phyloP scores from a whole-genome alignment of 2,329 filamentous ascomycete species.

The Esteya vermicola region DNA sequence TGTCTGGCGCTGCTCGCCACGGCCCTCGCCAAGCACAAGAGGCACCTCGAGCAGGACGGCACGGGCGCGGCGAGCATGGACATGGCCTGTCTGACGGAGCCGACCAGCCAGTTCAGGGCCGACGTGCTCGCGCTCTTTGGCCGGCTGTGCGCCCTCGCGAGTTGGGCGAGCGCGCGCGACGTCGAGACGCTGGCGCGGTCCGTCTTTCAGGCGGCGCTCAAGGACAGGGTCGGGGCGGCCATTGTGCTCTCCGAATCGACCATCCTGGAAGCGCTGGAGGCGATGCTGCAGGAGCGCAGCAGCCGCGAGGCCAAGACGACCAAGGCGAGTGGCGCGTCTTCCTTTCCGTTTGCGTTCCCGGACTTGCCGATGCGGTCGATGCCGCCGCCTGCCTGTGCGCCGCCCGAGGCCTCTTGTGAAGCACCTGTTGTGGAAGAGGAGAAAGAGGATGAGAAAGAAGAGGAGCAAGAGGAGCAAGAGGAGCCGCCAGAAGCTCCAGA shows the following conservation, averaged over 20 bases:
- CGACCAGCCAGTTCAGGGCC: not conserved
- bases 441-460: not conserved
- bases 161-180: not conserved
- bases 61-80: not conserved
- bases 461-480: not conserved
- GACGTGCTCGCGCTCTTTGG: not conserved
- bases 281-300: not conserved
- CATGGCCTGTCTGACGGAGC: not conserved
- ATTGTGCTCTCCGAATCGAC: not conserved
- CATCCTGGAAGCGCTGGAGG: not conserved
- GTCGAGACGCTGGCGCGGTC: not conserved
- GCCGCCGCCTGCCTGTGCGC: too few species aligned
- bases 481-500: not conserved
- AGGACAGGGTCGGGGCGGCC: not conserved
- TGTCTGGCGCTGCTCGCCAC: not conserved
- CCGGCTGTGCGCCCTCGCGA: not conserved
- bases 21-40: not conserved
- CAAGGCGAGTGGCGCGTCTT: not conserved
- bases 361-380: not conserved
- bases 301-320: not conserved
- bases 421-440: not conserved
- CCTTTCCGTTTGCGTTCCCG: too few species aligned
- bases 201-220: conserved; percentile 38
- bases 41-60: not conserved
- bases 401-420: not conserved